A percentile compares a stretch with the other conserved stretches of the same genome.
phyloP scores from a whole-genome alignment of 1,284 basidiomycete genomes.

The Cutaneotrichosporon sp. region DNA sequence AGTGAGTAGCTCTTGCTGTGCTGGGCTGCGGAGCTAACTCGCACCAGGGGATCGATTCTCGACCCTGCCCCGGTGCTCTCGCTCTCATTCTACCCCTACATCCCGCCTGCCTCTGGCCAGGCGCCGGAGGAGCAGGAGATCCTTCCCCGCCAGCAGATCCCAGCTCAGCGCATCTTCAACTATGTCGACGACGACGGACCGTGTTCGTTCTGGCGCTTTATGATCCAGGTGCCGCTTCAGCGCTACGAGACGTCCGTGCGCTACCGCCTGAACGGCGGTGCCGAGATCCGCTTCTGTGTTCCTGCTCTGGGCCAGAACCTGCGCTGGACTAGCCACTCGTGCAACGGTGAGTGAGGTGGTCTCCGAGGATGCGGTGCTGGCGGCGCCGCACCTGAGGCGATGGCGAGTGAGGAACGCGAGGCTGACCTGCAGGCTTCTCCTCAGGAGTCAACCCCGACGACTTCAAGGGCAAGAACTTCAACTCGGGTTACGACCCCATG shows the following conservation, averaged over 20 bases:
- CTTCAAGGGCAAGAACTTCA: slow-evolving; percentile 58
- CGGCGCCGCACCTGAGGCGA: no score
- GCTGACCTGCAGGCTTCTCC: slow-evolving; percentile 53
- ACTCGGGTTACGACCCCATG: slow-evolving; percentile 74
- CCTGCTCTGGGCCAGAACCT: slow-evolving; percentile 82
- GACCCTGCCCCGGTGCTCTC: slow-evolving; percentile 71
- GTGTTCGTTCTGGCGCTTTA: slow-evolving; percentile 93
- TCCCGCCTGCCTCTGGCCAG: slow-evolving; percentile 11
- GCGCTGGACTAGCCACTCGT: slow-evolving; percentile 77
- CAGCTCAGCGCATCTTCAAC: slow-evolving; percentile 76
- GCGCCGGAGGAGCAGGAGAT: slow-evolving; percentile 7
- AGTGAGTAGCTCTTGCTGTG: slow-evolving; percentile 23
- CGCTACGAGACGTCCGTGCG: slow-evolving; percentile 72
- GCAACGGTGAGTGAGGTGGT: slow-evolving; percentile 53
- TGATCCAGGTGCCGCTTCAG: slow-evolving; percentile 77
- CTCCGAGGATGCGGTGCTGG: no score
- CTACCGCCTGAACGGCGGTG: slow-evolving; percentile 77
- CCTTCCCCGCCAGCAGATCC: slow-evolving; percentile 45
- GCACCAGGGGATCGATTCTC: slow-evolving; percentile 63
- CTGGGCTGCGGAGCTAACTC: slow-evolving; percentile 2
- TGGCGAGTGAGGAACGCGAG: no score
- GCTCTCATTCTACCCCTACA: slow-evolving; percentile 57
- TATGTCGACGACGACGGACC: slow-evolving; percentile 69
- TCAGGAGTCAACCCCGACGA: slow-evolving; percentile 54
- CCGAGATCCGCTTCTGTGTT: slow-evolving; percentile 77